Conservation (phyloP, 1,284 basidiomycete species). For the Ustilago sp. region DNA sequence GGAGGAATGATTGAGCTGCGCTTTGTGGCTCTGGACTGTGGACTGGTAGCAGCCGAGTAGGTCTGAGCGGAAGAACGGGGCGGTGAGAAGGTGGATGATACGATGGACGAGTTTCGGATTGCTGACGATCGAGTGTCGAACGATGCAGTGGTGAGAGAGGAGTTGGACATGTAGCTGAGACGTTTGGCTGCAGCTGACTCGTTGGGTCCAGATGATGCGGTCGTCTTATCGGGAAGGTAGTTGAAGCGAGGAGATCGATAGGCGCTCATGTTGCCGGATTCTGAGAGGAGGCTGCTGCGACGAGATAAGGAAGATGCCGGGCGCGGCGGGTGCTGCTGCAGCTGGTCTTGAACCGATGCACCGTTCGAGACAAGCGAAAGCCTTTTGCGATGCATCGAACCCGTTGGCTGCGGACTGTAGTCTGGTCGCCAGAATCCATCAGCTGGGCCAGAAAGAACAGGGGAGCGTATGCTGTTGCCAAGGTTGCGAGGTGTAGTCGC, state of each 20-base stretch:
- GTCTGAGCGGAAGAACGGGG: constrained; percentile 33
- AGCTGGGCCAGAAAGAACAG: constrained; percentile 7
- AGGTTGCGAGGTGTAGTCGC: constrained; percentile 50
- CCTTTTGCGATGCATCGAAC: constrained; percentile 29
- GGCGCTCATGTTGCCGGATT: constrained; percentile 21
- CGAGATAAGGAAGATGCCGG: constrained; percentile 37
- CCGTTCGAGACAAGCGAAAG: constrained; percentile 54
- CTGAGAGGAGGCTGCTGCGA: constrained; percentile 44
- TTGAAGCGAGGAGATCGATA: constrained; percentile 48
- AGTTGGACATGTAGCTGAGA: constrained; percentile 56
- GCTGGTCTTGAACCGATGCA: constrained; percentile 33
- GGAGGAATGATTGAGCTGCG: constrained; percentile 42
- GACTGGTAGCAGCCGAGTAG: constrained; percentile 46
- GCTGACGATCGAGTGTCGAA: constrained; percentile 28
- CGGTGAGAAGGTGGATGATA: constrained; percentile 34
- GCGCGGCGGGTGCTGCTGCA: constrained; percentile 24
- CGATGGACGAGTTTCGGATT: constrained; percentile 28
- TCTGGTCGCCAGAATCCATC: constrained; percentile 13
- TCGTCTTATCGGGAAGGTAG: constrained; percentile 39
- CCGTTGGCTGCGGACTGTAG: constrained; percentile 20
- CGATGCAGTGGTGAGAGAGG: constrained; percentile 28
- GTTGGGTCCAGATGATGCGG: constrained; percentile 41
- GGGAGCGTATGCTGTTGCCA: constrained; percentile 37
- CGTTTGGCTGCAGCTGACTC: constrained; percentile 56
- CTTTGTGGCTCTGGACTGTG: constrained; percentile 40